phyloP scores from a whole-genome alignment of 2,329 filamentous ascomycete genomes.

The Lachnellula suecica region DNA sequence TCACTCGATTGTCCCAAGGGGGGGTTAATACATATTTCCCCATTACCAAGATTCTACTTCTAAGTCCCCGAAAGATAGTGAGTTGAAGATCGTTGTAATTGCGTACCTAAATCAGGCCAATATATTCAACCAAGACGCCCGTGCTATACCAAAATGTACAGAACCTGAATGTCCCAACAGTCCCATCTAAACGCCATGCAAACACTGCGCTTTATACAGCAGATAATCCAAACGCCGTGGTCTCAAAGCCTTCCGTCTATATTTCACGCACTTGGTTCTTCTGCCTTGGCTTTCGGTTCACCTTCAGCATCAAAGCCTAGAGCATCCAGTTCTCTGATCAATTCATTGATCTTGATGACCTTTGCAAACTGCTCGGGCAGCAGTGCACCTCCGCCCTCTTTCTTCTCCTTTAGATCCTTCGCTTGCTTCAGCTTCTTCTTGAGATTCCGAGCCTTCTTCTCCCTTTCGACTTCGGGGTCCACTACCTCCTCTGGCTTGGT shows the following conservation, averaged over 20 bases:
- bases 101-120: background rate
- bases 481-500: constrained; percentile 42
- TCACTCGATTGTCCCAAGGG: too few species aligned
- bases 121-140: background rate
- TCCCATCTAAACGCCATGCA: background rate
- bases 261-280: constrained; percentile 14
- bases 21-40: too few species aligned
- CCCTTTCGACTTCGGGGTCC: constrained; percentile 74
- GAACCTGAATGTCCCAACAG: background rate
- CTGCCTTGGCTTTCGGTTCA: constrained; percentile 50
- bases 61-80: too few species aligned
- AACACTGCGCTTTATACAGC: background rate
- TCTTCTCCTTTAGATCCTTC: constrained; percentile 85
- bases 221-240: background rate
- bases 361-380: constrained; percentile 96
- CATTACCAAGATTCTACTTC: background rate
- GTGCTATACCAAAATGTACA: background rate
- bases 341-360: constrained; percentile 94
- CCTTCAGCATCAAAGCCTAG: constrained; percentile 83
- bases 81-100: background rate
- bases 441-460: constrained; percentile 89
- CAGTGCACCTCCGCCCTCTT: constrained; percentile 78
- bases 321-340: constrained; percentile 82
- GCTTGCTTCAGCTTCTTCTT: constrained; percentile 96
- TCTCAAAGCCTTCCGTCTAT: background rate